A percentile compares a stretch with the other conserved stretches of the same genome.
Conservation (phyloP, 768 basidiomycete genomes). For the Panaeolus papilionaceus region DNA sequence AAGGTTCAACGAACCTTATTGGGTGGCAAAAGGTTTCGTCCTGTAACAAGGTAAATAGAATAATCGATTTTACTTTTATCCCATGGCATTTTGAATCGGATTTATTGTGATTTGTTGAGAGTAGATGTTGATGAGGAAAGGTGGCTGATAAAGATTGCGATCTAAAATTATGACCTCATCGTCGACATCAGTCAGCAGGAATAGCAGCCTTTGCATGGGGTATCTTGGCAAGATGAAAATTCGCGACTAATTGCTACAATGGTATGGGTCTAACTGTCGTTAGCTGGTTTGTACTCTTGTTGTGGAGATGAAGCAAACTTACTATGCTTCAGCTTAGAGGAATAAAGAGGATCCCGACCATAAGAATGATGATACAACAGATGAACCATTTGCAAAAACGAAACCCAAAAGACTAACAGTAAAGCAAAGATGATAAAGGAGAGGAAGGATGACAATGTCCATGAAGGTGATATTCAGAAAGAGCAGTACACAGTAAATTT, state of each 20-base stretch:
- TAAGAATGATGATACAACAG: not conserved
- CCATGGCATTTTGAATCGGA: not conserved
- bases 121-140: not conserved
- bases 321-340: not conserved
- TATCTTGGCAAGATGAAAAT: not conserved
- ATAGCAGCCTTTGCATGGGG: not conserved
- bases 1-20: slow-evolving; percentile 61
- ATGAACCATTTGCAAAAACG: slow-evolving; percentile 1
- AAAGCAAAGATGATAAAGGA: slow-evolving; percentile 1
- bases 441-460: not conserved
- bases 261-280: not conserved
- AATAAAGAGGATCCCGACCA: not conserved
- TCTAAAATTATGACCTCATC: slow-evolving; percentile 3
- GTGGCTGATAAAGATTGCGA: slow-evolving; percentile 7
- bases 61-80: slow-evolving; percentile 51
- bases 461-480: slow-evolving; percentile 1
- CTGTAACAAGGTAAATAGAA: slow-evolving; percentile 89
- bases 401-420: slow-evolving; percentile 3
- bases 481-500: slow-evolving; percentile 14
- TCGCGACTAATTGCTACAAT: not conserved
- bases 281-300: not conserved
- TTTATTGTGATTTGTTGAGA: not conserved
- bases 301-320: not conserved
- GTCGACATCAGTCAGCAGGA: not conserved
- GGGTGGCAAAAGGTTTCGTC: slow-evolving; percentile 74